Conservation (phyloP, 345 rosid species). For the Firmiana major region DNA sequence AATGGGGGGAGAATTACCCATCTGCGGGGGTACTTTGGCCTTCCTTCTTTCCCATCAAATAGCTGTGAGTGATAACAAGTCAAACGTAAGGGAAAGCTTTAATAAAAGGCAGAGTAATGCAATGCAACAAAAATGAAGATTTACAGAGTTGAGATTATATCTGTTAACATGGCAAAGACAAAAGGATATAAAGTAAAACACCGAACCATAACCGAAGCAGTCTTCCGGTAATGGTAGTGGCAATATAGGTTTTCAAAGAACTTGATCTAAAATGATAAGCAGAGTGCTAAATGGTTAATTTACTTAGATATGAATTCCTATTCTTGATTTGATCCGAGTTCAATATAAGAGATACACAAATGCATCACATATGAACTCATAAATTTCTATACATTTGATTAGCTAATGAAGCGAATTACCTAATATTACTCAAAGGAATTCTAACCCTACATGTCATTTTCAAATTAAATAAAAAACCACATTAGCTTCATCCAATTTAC, state of each 20-base stretch:
- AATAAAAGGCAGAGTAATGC: neutral
- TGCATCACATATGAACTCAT: no score
- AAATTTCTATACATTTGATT: no score
- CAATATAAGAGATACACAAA: neutral
- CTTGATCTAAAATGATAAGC: neutral
- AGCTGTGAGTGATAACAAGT: slow-evolving; percentile 41
- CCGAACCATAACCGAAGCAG: neutral
- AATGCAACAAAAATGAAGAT: neutral
- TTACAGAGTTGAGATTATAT: neutral
- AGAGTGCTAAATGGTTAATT: neutral
- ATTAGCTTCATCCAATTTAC: neutral
- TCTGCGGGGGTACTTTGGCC: slow-evolving; percentile 84
- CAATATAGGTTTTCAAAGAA: neutral
- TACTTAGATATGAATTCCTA: neutral
- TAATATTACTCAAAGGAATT: no score
- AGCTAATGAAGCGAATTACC: neutral
- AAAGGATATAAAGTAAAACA: neutral
- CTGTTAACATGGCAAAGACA: neutral
- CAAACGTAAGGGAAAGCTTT: neutral
- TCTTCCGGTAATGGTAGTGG: neutral
- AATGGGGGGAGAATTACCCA: slow-evolving; percentile 96
- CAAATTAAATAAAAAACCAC: neutral
- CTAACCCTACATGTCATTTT: neutral
- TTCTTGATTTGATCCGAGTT: neutral
- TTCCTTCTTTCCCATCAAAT: slow-evolving; percentile 91